These are phyloP conservation scores for Fraxinus americana DNA, from an alignment of 257 asterid genomes.

Conservation along the genomic window DNA sequence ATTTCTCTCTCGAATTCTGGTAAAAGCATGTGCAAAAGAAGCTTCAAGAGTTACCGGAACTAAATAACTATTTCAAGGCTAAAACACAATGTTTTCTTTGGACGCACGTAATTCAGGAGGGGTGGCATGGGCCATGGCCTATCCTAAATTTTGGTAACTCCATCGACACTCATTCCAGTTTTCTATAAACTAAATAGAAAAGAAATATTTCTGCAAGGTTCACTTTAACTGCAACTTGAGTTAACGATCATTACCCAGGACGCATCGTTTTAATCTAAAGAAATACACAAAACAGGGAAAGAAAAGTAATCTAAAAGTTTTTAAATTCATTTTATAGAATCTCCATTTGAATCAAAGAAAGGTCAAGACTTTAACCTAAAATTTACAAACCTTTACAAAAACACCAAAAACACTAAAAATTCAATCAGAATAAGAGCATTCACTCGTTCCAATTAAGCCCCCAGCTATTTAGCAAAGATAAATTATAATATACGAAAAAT, in stretches of 20 bases:
- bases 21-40: neutral
- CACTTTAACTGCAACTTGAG: constrained; percentile 2
- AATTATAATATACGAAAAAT: neutral
- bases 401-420: neutral
- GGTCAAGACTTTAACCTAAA: constrained; percentile 25
- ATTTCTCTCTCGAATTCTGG: neutral
- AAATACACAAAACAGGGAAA: neutral
- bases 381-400: neutral
- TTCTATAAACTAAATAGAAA: neutral
- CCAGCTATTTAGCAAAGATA: constrained; percentile 13
- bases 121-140: neutral
- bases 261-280: neutral
- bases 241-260: neutral
- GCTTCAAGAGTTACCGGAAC: neutral
- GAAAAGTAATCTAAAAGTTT: constrained; percentile 10
- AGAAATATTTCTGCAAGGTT: constrained; percentile 5
- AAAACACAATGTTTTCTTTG: neutral
- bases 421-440: neutral
- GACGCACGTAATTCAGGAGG: neutral
- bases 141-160: constrained; percentile 5
- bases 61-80: neutral
- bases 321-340: neutral
- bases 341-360: constrained; percentile 19
- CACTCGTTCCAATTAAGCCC: neutral
- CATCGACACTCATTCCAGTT: neutral